phyloP scores from a whole-genome alignment of 768 basidiomycete genomes.

The Porpolomopsis calyptriformis region DNA sequence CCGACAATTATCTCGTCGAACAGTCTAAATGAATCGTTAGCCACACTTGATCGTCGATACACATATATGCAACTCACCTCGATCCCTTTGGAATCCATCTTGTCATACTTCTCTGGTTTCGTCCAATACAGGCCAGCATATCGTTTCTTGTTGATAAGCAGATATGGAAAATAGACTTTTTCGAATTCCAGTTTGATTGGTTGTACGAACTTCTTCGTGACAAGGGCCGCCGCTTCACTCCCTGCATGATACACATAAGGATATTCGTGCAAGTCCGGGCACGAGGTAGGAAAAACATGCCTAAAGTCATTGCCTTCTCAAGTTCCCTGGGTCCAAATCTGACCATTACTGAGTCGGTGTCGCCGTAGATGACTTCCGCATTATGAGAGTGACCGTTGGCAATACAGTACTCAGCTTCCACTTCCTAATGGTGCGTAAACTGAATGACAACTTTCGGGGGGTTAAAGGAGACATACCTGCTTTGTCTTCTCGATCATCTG shows the following conservation, averaged over 20 bases:
- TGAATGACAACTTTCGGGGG: background rate
- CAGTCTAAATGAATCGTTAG: constrained; percentile 50
- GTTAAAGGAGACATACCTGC: constrained; percentile 35
- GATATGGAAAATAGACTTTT: constrained; percentile 96
- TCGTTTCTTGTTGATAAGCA: constrained; percentile 97
- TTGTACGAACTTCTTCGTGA: constrained; percentile 82
- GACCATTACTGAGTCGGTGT: constrained; percentile 99
- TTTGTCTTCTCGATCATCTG: constrained; percentile 99
- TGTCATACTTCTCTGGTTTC: constrained; percentile 87
- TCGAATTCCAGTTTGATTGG: constrained; percentile 99
- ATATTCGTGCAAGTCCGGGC: background rate
- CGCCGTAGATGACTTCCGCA: constrained; percentile 94
- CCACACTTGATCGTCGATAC: background rate
- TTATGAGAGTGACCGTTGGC: constrained; percentile 80
- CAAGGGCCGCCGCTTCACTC: constrained; percentile 83
- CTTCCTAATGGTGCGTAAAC: constrained; percentile 42
- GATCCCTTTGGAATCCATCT: constrained; percentile 99
- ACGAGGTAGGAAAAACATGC: constrained; percentile 30
- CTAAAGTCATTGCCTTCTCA: constrained; percentile 78
- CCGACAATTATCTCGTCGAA: constrained; percentile 97
- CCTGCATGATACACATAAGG: constrained; percentile 35
- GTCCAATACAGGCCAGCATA: constrained; percentile 99
- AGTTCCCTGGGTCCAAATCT: constrained; percentile 88
- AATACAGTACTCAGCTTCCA: constrained; percentile 77
- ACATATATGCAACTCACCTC: constrained; percentile 53